Base-by-base conservation (phyloP, 805 yeast genomes). In the Candida endomychidarum region DNA sequence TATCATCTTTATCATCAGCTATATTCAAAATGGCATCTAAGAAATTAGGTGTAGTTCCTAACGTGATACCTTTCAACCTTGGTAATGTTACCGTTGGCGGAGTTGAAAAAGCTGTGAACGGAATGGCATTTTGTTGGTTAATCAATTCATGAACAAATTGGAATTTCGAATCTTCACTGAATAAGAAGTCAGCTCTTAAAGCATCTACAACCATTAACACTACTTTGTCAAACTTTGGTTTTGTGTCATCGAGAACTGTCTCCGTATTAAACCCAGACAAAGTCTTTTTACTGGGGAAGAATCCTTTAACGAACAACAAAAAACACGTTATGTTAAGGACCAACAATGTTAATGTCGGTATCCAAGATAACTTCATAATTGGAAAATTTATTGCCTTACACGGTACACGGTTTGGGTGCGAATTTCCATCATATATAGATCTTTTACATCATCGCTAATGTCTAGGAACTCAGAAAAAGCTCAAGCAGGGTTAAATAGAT, bases 1-100 rank as follows among this genome's bases (percentile, higher is more conserved):
- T 75, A 1, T 78, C 66, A 25, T 81, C 81, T 46, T 88, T 95
- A 32, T 83, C 93, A 50, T 93, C 98, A 2, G 96, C 95, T 20
- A 93, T 86, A 53, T 93, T 93, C 37, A 93, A 70, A 17, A 93
- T 87, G 0, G 98, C 98, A 63, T 93, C 99, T 35, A 93, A 69
- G 52, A 93, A 93, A 54, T 80, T 89, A 0, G 99, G 97, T 0
- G 96, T 83, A 0, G 96, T 85, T 0, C 99, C 99, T 0, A 97
- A 88, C 0, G 97, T 86, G 17, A 90, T 77, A 7, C 96, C 96
- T 61, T 93, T 93, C 37, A 93, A 68, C 43, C 99, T 74, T 0
- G 99, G 99, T 26, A 93, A 67, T 0, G 99, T 93, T 8, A 93
- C 99, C 0, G 99, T 93, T 2, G 99, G 99, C 1, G 99, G 98